Evolutionary conservation across 2,329 filamentous ascomycete genomes (phyloP).

Genomic region (Aureobasidium sp.): DNA sequence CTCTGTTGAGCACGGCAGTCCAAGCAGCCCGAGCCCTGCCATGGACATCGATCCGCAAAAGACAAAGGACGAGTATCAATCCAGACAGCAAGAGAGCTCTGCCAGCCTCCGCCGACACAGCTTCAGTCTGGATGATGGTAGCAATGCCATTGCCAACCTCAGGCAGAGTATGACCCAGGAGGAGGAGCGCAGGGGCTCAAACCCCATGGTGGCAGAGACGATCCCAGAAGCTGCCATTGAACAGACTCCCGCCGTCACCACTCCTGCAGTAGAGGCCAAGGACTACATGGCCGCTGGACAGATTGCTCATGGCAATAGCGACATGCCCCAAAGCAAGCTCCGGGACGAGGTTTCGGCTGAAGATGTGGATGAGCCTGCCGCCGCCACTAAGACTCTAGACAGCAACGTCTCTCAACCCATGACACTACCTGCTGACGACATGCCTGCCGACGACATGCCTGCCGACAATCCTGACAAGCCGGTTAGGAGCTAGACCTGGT

Average conservation of each 20-base stretch:
- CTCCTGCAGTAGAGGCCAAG: conserved; percentile 27
- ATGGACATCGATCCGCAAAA: conserved; percentile 16
- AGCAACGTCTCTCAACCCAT: conserved; percentile 2
- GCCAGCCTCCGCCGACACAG: conserved; percentile 33
- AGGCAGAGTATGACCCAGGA: conserved; percentile 36
- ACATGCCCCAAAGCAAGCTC: conserved; percentile 13
- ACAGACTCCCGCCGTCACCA: conserved; percentile 26
- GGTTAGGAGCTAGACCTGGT: conserved; percentile 16
- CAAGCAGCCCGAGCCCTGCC: conserved; percentile 3
- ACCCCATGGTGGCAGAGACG: conserved; percentile 30
- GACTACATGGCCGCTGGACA: conserved; percentile 21
- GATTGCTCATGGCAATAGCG: conserved; percentile 18
- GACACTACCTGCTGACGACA: conserved; percentile 20
- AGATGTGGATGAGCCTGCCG: background rate
- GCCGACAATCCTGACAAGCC: conserved; percentile 40
- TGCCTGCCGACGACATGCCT: conserved; percentile 22
- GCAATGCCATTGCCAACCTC: conserved; percentile 30
- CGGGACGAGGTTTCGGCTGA: background rate
- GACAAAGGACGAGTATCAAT: background rate
- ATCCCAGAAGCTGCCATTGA: conserved; percentile 39
- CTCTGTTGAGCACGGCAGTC: conserved; percentile 33
- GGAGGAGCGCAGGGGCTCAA: conserved; percentile 33
- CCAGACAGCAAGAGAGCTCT: conserved; percentile 16
- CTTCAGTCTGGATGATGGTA: conserved; percentile 36
- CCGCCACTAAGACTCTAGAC: background rate